Base-by-base conservation (phyloP, 2,329 filamentous ascomycete genomes). In the Curvularia eragrostidis region DNA sequence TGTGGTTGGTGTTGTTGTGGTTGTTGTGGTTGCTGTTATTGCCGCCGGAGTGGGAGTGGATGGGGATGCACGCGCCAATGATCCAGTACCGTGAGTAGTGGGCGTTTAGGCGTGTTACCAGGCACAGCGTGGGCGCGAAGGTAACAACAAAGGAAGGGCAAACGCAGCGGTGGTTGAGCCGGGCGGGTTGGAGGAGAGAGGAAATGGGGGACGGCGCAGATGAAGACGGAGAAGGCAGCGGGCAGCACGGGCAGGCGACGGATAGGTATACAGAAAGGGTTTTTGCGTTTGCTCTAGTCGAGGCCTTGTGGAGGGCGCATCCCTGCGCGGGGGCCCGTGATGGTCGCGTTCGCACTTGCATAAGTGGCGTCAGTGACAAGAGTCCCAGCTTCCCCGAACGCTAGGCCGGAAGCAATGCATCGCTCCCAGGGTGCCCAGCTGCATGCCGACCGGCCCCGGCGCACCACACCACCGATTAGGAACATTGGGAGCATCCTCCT, bases 261-360 rank as follows among this genome's bases (percentile, higher is more conserved):
- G 52, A 52, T 58, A 55, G 56, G 56, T 58, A 58, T 58, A 58
- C 56, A 47, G 56, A 62, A 69, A 65, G 63, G 67, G 66, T 67
- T 69, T 69, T 69, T 67, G 63, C 62, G 61, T 64, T 67, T 65
- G 56, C 54, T 57, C 54, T 60, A 59, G 59, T 47, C 55, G 51
- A 59, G 52, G 55, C 26, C 55, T 51, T 47, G 49, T 18, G 42
- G 51, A 34, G 12, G 18, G 18, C 46, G 28, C 44, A 58, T 55
- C 56, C 55, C 46, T 54, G 56, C 34, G 24, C 13, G 23, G 39
- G 57, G 52, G n/a, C 57, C 57, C 48, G 53, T 56, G 53, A 55
- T 57, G 58, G 58, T 46, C 54, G 41, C 42, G 30, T 52, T 48
- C 19, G 48, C 54, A 47, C 57, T 58, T 56, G 57, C 52, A 59